Base-by-base conservation (phyloP, 2,329 filamentous ascomycete species). In the Xylaria sp. region DNA sequence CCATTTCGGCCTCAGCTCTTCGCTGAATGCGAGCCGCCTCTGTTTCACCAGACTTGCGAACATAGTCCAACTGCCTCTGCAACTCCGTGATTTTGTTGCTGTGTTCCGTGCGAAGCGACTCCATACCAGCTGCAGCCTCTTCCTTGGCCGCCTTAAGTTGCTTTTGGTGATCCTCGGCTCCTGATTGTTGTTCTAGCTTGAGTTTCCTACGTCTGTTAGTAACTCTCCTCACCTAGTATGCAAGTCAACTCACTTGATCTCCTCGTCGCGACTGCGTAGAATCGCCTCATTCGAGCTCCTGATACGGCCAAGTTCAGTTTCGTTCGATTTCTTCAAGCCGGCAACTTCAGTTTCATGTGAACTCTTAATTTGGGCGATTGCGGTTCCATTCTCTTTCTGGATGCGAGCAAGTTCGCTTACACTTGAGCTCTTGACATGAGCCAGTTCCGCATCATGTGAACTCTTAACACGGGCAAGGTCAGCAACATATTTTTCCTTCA, bases 241-340 rank as follows among this genome's bases (percentile, higher is more conserved):
- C 7, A 4, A 13, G 2, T 19, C 6, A 47, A 70, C 76, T 66
- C 78, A 83, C 71, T 78, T 79, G 5, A 88, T 65, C 58, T 91
- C 87, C 44, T 84, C 81, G 55, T 88, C 85, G 68, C 94, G 89
- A 39, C 85, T 82, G 52, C 80, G 80, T 66, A 91, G 89, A 16
- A 92, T 76, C 6, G 83, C 82, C 54, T 93, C 87, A 58, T 91
- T 90, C 65, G 88, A 80, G 42, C 79, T 82, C 63, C 85, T 87
- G 53, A 89, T 79, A 44, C 83, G 67, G 2, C 73, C 67, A 19
- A 86, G 66, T 62, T 89, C 86, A 13, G 83, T 82, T 54, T 93
- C 87, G 58, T 91, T 90, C 65, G 88, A 80, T 39, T 79, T 82
- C 63, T 85, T 87, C 53, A 89, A 79, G 44, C 83, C 67, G 2